Evolutionary conservation across 208 protist species (phyloP), one percentile per base, ranked within the genome.

Genomic region (Leishmania amazonensis): DNA sequence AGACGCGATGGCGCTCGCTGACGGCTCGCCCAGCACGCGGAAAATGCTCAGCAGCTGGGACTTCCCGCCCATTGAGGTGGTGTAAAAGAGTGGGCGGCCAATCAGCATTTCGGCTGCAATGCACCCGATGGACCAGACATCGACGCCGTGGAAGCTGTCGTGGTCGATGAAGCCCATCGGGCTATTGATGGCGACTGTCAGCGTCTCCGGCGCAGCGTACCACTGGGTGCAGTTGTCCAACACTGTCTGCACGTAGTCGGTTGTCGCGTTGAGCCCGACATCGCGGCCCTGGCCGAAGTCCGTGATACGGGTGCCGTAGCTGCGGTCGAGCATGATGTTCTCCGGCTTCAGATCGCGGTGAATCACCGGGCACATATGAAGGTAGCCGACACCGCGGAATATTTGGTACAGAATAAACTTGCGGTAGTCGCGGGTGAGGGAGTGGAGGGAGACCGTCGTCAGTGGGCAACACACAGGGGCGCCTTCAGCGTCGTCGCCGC

Each of bases 121-220:
- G 84, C 95, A 98, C 1, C 96, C 96, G 54, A 97, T 91, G 9
- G 94, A 97, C 96, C 96, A 98, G 60, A 98, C 93, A 82, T 98
- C 96, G 1, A 96, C 81, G 58, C 89, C 81, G 78, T 97, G 91
- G 73, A 97, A 91, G 67, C 75, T 89, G 45, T 91, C 89, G 72
- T 94, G 83, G 68, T 96, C 91, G 57, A 97, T 91, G 80, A 93
- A 93, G 53, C 94, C 94, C 2, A 93, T 92, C 53, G 97, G 92
- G 70, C 80, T 89, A 51, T 86, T 91, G 62, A 84, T 84, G 6
- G 82, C 76, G 21, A 91, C 94, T 0, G 99, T 92, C 35, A 99
- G 91, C 75, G 99, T 99, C 78, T 99, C 99, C 15, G 99, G 99
- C 40, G 99, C 98, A 9, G 99, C 91, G 86, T 99, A 99, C 99